A percentile compares a stretch with the other conserved stretches of the same genome.
These are phyloP conservation scores for Penicillium antarcticum DNA, from an alignment of 495 filamentous ascomycete species.

Conservation along the genomic window DNA sequence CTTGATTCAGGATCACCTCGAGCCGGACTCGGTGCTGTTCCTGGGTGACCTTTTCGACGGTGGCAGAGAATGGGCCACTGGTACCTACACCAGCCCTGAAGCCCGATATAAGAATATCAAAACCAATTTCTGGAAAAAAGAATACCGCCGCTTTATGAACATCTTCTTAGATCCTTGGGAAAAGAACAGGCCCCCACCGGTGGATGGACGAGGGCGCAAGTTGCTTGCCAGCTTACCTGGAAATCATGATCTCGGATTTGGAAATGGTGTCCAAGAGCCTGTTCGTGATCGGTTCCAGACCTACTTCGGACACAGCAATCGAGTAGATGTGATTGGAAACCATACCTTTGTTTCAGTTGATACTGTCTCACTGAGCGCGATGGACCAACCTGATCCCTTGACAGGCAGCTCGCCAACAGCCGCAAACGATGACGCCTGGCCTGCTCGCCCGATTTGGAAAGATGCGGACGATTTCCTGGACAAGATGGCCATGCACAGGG, in stretches of 20 bases:
- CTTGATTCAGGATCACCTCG: conserved; percentile 62
- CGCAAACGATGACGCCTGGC: conserved; percentile 33
- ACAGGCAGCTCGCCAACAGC: conserved; percentile 40
- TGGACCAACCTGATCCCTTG: conserved; percentile 48
- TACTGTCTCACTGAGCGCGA: conserved; percentile 78
- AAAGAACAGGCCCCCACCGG: conserved; percentile 33
- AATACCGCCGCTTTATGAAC: conserved; percentile 73
- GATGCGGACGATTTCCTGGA: conserved; percentile 76
- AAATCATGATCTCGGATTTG: conserved; percentile 97
- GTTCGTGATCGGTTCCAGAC: conserved; percentile 80
- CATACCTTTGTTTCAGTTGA: conserved; percentile 95
- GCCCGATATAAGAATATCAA: conserved; percentile 73
- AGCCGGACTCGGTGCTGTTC: conserved; percentile 83
- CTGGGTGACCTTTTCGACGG: conserved; percentile 96
- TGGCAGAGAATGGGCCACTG: conserved; percentile 88
- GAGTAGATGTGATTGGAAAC: conserved; percentile 87
- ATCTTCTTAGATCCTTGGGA: conserved; percentile 73
- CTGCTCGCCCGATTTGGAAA: conserved; percentile 62
- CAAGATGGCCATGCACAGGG: conserved; percentile 47
- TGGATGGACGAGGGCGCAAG: conserved; percentile 49
- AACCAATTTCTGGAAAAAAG: conserved; percentile 74
- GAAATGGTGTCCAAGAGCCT: conserved; percentile 70
- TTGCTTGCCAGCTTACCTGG: conserved; percentile 82
- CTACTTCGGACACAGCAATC: conserved; percentile 86
- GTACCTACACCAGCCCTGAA: conserved; percentile 60